Evolutionary conservation across 305 asterid genomes (phyloP).

Genomic region (Solanum chacoense): DNA sequence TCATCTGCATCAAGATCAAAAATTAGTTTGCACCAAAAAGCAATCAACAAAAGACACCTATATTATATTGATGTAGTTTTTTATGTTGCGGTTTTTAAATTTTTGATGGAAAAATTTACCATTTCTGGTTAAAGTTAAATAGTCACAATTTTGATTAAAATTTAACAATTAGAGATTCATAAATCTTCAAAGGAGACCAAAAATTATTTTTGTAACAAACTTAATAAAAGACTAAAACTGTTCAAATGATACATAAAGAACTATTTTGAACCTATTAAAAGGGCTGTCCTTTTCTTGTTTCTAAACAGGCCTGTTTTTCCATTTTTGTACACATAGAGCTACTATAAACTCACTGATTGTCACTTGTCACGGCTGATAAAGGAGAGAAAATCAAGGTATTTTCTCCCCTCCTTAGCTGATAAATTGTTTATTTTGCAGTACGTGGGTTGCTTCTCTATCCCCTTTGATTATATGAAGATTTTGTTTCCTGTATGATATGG

Average conservation of each 20-base stretch:
- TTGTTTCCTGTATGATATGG: background rate
- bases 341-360: background rate
- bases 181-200: background rate
- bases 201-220: background rate
- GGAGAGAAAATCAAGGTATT: background rate
- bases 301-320: background rate
- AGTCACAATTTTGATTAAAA: background rate
- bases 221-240: background rate
- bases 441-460: background rate
- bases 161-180: background rate
- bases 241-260: background rate
- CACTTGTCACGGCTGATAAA: background rate
- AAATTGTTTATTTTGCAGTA: background rate
- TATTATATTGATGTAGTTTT: background rate
- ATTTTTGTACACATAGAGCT: background rate
- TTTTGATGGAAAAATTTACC: background rate
- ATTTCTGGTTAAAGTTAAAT: background rate
- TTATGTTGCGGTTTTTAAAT: background rate
- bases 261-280: background rate
- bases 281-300: background rate
- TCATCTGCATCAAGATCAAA: background rate
- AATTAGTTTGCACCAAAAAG: background rate
- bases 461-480: background rate
- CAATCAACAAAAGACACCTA: background rate
- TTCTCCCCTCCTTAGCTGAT: background rate